Conservation (phyloP, 1,284 basidiomycete genomes). For the Phenoliferia sp. region DNA sequence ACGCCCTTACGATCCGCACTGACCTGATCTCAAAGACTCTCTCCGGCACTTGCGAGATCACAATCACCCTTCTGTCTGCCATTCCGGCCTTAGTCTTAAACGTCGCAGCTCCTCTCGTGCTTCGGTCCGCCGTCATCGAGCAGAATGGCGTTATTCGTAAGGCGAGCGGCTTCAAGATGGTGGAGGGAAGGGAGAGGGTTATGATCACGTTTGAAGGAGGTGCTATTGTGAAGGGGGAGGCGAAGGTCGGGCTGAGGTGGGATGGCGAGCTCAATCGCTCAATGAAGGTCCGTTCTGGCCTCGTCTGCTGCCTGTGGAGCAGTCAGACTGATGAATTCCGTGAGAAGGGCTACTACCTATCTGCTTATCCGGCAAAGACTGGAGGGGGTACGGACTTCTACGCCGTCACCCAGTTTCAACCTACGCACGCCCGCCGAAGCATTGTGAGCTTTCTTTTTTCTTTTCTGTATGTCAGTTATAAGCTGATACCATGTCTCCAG, state of each 20-base stretch:
- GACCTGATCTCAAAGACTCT: constrained; percentile 70
- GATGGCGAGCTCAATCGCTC: constrained; percentile 57
- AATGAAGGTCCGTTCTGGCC: constrained; percentile 47
- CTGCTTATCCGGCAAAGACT: constrained; percentile 48
- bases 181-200: constrained; percentile 49
- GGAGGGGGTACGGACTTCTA: constrained; percentile 24
- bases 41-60: constrained; percentile 69
- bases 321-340: neutral
- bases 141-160: constrained; percentile 36
- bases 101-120: constrained; percentile 58
- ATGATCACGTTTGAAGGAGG: constrained; percentile 53
- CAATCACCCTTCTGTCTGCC: constrained; percentile 65
- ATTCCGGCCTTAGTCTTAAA: constrained; percentile 56
- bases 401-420: constrained; percentile 31
- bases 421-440: neutral
- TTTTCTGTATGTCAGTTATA: neutral
- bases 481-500: neutral
- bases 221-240: constrained; percentile 55
- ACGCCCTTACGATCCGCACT: constrained; percentile 75
- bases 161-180: constrained; percentile 33
- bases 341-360: constrained; percentile 37
- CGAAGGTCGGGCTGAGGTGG: constrained; percentile 45
- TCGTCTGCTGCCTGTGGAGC: neutral
- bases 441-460: neutral
- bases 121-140: constrained; percentile 62